Evolutionary conservation across 208 protist genomes (phyloP).

Genomic region (Trypanosoma melophagium): DNA sequence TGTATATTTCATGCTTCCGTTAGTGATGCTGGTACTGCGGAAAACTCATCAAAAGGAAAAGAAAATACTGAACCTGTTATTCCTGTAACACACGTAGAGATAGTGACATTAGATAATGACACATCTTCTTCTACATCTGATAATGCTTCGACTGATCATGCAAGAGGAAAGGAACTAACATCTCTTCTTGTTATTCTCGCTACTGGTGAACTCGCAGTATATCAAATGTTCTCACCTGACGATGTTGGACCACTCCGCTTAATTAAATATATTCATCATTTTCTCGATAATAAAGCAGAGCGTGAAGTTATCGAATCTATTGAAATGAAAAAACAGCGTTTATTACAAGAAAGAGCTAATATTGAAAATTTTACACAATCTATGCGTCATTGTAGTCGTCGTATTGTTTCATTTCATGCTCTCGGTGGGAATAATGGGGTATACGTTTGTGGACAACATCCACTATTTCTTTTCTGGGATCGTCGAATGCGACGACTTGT

Average conservation of each 20-base stretch:
- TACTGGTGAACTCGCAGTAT: conserved; percentile 77
- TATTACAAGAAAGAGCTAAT: conserved; percentile 52
- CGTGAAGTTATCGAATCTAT: conserved; percentile 77
- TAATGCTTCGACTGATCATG: too few relatives aligned
- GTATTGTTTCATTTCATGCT: conserved; percentile 53
- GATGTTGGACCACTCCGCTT: conserved; percentile 49
- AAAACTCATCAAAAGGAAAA: conserved; percentile 15
- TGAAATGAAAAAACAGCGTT: conserved; percentile 62
- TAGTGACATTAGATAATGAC: conserved; percentile 26
- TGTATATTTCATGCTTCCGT: conserved; percentile 31
- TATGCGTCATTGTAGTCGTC: conserved; percentile 64
- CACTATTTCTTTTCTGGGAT: conserved; percentile 78
- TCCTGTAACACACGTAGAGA: conserved; percentile 50
- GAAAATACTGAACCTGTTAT: conserved; percentile 35
- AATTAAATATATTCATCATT: conserved; percentile 72
- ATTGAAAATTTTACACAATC: conserved; percentile 62
- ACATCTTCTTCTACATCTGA: neutral
- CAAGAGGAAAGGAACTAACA: conserved; percentile 12
- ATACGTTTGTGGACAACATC: conserved; percentile 86
- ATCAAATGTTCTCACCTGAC: conserved; percentile 46
- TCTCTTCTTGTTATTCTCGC: conserved; percentile 61
- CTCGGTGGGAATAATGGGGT: conserved; percentile 55
- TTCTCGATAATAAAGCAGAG: conserved; percentile 71
- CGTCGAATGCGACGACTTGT: conserved; percentile 49
- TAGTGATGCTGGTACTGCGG: too few relatives aligned